Base-by-base conservation (phyloP, 306 rosid species). In the Corylus avellana region DNA sequence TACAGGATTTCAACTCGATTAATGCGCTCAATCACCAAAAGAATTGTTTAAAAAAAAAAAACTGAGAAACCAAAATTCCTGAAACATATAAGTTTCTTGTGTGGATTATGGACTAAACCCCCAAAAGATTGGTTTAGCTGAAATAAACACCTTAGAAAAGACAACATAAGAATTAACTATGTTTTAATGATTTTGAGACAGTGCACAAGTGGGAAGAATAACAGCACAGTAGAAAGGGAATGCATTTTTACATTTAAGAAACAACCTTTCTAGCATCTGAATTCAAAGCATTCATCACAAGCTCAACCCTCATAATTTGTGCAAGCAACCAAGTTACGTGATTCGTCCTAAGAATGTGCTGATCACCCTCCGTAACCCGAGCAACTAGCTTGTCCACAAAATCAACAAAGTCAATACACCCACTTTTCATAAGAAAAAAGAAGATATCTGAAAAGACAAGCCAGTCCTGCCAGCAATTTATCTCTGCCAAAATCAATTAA, bases 391-490 rank as follows among this genome's bases (percentile, higher is more conserved):
- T 95, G 90, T 91, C 97, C 91, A 95, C 99, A 83, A 95, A 91
- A 79, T 93, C 97, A 55, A 89, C 97, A 85, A 95, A 95, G 87
- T 95, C 97, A 77, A 95, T 88, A 82, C 98, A 95, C 75, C 98
- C 97, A 75, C 93, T 95, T 89, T 95, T 95, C 68, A 89, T 91
- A 68, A 95, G 93, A 85, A 95, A 93, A 82, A 57, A 90, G 85
- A 93, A 95, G 69, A 93, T 87, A 86, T 95, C 99, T 8, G 99
- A 83, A 89, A 95, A 93, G 87, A 93, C 92, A 75, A 93, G 92
- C 99, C 99, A 95, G 69, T 95, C 98, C 87, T 91, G 98, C 99
- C 99, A 95, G 92, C 98, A 93, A 87, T 93, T 92, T 78, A 93
- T 84, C 85, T 95, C 99, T 95, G 98, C 51, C n/a, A 67, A 63